Evolutionary conservation across 129 eudicot species (phyloP).

Genomic region (Glebionis coronaria): DNA sequence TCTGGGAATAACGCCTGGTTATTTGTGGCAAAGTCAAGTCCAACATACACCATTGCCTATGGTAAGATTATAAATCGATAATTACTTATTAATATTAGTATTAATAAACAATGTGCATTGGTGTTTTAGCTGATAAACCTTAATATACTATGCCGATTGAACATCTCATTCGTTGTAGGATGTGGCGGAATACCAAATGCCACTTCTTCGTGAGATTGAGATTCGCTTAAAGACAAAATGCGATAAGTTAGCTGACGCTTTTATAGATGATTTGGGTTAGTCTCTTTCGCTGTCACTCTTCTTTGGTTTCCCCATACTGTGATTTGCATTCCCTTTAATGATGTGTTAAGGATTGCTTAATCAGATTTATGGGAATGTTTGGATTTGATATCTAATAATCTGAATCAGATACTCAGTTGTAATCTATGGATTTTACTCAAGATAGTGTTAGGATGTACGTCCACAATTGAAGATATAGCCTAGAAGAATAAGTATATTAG

Average conservation of each 20-base stretch:
- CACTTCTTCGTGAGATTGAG: slow-evolving; percentile 87
- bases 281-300: background rate
- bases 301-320: too few relatives aligned
- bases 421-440: too few relatives aligned
- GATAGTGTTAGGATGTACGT: too few relatives aligned
- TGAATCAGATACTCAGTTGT: too few relatives aligned
- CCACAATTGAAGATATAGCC: too few relatives aligned
- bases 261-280: slow-evolving; percentile 79
- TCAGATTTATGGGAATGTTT: too few relatives aligned
- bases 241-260: slow-evolving; percentile 80
- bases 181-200: slow-evolving; percentile 79
- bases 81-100: background rate
- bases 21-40: slow-evolving; percentile 88
- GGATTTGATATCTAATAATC: too few relatives aligned
- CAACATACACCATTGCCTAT: slow-evolving; percentile 59
- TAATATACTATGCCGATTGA: background rate
- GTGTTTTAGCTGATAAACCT: background rate
- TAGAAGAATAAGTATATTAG: too few relatives aligned
- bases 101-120: background rate
- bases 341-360: too few relatives aligned
- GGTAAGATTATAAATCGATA: slow-evolving; percentile 36
- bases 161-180: slow-evolving; percentile 48
- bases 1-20: slow-evolving; percentile 86
- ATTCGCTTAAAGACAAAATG: slow-evolving; percentile 78
- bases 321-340: too few relatives aligned